Evolutionary conservation across 306 rosid genomes (phyloP).

Genomic region (Quercus engelmannii): DNA sequence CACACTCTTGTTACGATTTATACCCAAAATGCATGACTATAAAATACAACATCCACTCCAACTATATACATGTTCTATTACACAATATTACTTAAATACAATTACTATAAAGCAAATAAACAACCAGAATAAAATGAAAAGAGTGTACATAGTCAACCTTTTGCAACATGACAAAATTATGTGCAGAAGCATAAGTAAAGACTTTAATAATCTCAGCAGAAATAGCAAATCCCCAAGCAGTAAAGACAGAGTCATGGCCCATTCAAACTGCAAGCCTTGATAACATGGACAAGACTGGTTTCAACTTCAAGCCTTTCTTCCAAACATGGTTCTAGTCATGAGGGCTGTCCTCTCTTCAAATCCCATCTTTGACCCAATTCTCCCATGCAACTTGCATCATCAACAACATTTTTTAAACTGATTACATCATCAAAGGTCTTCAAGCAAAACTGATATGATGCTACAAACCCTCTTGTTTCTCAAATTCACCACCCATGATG

Average conservation of each 20-base stretch:
- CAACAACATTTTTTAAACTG: slow-evolving; percentile 44
- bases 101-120: too few species aligned
- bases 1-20: too few species aligned
- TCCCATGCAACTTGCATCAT: slow-evolving; percentile 41
- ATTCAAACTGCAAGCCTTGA: slow-evolving; percentile 51
- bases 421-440: slow-evolving; percentile 53
- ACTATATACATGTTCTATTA: too few species aligned
- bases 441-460: slow-evolving; percentile 50
- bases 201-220: slow-evolving; percentile 55
- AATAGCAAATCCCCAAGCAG: slow-evolving; percentile 53
- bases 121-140: too few species aligned
- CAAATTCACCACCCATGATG: slow-evolving; percentile 38
- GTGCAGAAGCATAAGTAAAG: slow-evolving; percentile 58
- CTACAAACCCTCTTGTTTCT: slow-evolving; percentile 33
- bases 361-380: too few species aligned
- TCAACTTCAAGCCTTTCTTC: slow-evolving; percentile 48
- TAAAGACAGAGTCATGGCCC: slow-evolving; percentile 63
- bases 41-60: too few species aligned
- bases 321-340: slow-evolving; percentile 77
- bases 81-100: too few species aligned
- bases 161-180: too few species aligned
- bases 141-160: too few species aligned
- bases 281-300: slow-evolving; percentile 55
- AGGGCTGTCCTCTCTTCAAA: neutral
- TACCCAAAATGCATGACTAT: too few species aligned